Conservation (phyloP, 441 rosid species). For the Mallotus japonicus region DNA sequence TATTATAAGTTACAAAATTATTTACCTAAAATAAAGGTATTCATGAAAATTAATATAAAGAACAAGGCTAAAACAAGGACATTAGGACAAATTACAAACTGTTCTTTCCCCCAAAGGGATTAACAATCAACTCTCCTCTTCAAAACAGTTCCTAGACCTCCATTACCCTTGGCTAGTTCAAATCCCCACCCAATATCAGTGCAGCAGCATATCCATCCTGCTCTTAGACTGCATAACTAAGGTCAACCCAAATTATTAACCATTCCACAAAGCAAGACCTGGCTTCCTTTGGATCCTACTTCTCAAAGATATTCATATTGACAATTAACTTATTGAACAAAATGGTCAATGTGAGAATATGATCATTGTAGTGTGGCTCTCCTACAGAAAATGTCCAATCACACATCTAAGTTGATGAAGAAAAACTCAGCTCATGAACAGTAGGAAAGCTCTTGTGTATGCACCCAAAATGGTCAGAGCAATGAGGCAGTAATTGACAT, state of each 20-base stretch:
- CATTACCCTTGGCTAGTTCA: neutral
- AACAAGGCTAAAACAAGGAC: too few relatives aligned
- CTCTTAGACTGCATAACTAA: too few relatives aligned
- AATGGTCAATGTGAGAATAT: too few relatives aligned
- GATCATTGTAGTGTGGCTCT: neutral
- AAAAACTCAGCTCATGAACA: too few relatives aligned
- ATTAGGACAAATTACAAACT: neutral
- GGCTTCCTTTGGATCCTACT: neutral
- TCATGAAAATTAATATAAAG: too few relatives aligned
- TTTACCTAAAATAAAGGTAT: too few relatives aligned
- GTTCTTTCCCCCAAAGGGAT: neutral
- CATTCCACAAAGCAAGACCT: neutral
- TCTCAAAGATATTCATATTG: neutral
- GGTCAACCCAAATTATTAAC: too few relatives aligned
- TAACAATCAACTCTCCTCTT: neutral
- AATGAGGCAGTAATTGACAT: neutral
- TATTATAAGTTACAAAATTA: too few relatives aligned
- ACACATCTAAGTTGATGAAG: constrained; percentile 2
- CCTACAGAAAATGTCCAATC: neutral
- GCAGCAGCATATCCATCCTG: too few relatives aligned
- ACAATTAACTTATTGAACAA: neutral
- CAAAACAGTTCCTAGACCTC: neutral
- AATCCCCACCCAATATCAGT: neutral
- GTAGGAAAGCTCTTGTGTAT: neutral
- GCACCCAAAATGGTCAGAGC: neutral